These are phyloP conservation scores for Colletotrichum gigasporum DNA, from an alignment of 2,329 filamentous ascomycete genomes.

Conservation along the genomic window DNA sequence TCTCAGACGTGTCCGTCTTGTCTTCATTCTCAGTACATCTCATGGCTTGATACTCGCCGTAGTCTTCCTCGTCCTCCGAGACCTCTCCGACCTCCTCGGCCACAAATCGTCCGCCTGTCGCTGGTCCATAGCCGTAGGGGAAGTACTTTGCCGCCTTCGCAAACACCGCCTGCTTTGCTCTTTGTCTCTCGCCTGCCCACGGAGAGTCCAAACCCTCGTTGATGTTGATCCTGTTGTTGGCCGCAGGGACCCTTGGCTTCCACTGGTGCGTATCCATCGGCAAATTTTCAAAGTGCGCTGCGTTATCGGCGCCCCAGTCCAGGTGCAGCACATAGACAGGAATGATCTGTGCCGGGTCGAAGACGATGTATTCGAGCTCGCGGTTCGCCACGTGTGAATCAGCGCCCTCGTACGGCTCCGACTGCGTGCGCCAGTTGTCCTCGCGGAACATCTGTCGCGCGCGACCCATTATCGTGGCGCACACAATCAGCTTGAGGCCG, in stretches of 20 bases:
- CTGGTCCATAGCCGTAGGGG: constrained; percentile 55
- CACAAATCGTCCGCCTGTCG: constrained; percentile 51
- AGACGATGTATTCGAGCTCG: constrained; percentile 52
- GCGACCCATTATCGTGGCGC: constrained; percentile 56
- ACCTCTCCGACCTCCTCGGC: constrained; percentile 55
- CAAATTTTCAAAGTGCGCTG: constrained; percentile 34
- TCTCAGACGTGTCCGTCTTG: not conserved
- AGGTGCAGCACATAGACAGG: constrained; percentile 57
- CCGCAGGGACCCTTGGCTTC: constrained; percentile 6
- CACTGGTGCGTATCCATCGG: constrained; percentile 34
- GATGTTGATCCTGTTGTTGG: constrained; percentile 30
- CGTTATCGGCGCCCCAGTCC: constrained; percentile 47
- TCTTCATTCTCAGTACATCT: constrained; percentile 16
- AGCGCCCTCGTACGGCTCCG: constrained; percentile 37
- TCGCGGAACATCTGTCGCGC: constrained; percentile 39
- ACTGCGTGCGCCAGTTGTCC: constrained; percentile 39
- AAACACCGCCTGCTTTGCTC: constrained; percentile 47
- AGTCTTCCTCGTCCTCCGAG: constrained; percentile 52
- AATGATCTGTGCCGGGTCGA: constrained; percentile 51
- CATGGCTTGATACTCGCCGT: constrained; percentile 50
- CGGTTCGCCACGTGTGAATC: constrained; percentile 50
- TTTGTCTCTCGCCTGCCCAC: constrained; percentile 45
- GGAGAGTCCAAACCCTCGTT: constrained; percentile 25
- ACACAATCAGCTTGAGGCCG: constrained; percentile 53
- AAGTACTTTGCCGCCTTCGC: constrained; percentile 56